Conservation (phyloP, 345 rosid genomes). For the Murraya koenigii region DNA sequence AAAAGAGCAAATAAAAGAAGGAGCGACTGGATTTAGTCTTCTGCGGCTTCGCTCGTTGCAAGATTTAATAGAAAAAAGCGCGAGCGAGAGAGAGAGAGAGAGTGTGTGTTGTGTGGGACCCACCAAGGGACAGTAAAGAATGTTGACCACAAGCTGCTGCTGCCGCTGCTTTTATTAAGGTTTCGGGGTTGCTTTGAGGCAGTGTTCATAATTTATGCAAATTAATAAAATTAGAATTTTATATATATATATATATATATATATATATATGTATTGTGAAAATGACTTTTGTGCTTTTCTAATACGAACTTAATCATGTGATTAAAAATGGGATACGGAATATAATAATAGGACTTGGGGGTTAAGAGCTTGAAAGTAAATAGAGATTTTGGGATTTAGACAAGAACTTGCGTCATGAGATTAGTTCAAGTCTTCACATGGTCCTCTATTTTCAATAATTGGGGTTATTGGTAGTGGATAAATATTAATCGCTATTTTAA, state of each 20-base stretch:
- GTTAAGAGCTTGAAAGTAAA: too few relatives aligned
- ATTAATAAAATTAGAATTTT: neutral
- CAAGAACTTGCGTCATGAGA: neutral
- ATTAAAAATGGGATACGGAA: too few relatives aligned
- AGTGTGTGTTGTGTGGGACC: constrained; percentile 21
- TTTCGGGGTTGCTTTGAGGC: constrained; percentile 44
- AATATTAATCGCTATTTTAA: too few relatives aligned
- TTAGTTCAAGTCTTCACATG: too few relatives aligned
- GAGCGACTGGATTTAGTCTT: neutral
- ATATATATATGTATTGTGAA: neutral
- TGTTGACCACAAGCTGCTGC: constrained; percentile 51
- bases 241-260: neutral
- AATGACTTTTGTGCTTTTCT: too few relatives aligned
- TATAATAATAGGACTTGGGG: too few relatives aligned
- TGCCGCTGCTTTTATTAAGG: constrained; percentile 53
- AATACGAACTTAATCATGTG: too few relatives aligned
- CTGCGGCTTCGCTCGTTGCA: neutral
- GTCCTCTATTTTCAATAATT: too few relatives aligned
- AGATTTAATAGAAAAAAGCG: constrained; percentile 24
- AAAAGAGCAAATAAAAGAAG: neutral
- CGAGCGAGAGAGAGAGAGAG: constrained; percentile 8
- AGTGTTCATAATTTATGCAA: constrained; percentile 7
- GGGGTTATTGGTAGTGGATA: too few relatives aligned
- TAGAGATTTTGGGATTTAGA: too few relatives aligned
- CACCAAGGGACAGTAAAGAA: constrained; percentile 28